These are phyloP conservation scores for Fonsecaea multimorphosa DNA, from an alignment of 2,329 filamentous ascomycete species.

Conservation along the genomic window DNA sequence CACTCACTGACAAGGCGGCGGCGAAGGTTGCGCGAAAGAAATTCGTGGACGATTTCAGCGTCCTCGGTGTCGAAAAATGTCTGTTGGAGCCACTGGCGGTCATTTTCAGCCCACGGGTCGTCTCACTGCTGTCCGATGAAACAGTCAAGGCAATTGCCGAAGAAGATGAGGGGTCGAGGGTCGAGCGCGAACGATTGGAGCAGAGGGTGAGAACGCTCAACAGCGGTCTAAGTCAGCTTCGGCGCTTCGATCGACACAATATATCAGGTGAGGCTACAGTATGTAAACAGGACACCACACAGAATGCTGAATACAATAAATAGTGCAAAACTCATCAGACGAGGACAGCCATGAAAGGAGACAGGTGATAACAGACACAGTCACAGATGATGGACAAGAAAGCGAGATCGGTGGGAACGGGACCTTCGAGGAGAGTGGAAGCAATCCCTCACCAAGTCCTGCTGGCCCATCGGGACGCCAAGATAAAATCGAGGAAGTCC, in stretches of 20 bases:
- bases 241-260: slow-evolving; percentile 24
- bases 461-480: neutral
- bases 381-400: neutral
- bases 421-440: neutral
- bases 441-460: neutral
- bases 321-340: neutral
- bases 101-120: slow-evolving; percentile 41
- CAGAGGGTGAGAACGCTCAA: slow-evolving; percentile 21
- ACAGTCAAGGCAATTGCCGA: slow-evolving; percentile 40
- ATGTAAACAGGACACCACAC: neutral
- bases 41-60: slow-evolving; percentile 50
- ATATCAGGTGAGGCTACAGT: slow-evolving; percentile 18
- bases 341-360: neutral
- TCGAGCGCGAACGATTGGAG: slow-evolving; percentile 22
- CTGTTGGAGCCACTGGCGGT: slow-evolving; percentile 42
- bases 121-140: slow-evolving; percentile 31
- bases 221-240: slow-evolving; percentile 16
- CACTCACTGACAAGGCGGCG: neutral
- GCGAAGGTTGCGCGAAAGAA: slow-evolving; percentile 50
- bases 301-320: neutral
- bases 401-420: neutral
- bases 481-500: neutral
- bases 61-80: slow-evolving; percentile 47
- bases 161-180: slow-evolving; percentile 37
- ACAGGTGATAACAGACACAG: neutral